Evolutionary conservation across 2,329 filamentous ascomycete species (phyloP), one percentile per base, ranked within the genome.

Genomic region (Pestalotiopsis sp.): DNA sequence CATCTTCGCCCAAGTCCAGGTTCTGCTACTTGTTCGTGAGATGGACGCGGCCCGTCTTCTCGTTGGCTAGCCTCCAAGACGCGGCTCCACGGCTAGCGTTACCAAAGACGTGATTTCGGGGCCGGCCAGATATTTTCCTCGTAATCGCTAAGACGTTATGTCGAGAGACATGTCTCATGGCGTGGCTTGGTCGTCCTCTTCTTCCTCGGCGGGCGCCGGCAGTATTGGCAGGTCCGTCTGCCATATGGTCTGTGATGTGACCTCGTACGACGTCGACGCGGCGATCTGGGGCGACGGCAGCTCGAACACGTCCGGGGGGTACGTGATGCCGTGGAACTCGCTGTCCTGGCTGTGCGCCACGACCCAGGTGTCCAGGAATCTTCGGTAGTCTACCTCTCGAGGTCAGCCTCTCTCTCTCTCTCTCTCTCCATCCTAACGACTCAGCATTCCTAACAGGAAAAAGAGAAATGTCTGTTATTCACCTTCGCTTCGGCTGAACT

Each of bases 401-500:
- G 11, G 14, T 31, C 27, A 55, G 31, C 23, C 27, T 13, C 23
- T 20, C 4, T 14, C n/a, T n/a, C n/a, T 58, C 45, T n/a, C n/a
- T 27, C 3, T 17, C 4, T 45, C 27, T 27, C 27, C 27, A 27
- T 27, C 13, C 12, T 6, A 45, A 45, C 17, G 4, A 45, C 12
- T 4, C 3, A n/a, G 1, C 17, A 9, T 23, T 6, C 1, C 17
- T 3, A n/a, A 9, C 4, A 52, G 45, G n/a, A 4, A n/a, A 11
- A 17, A 65, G 7, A 68, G 57, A 38, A 45, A 67, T 70, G 38
- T n/a, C 69, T 67, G 5, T 62, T 17, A 68, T 77, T 75, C 76
- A 86, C 85, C 85, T 72, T 83, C 80, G 36, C 81, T 78, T 58
- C 81, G 79, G 57, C 81, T 85, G 71, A 87, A 87, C 66, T 86